These are phyloP conservation scores for Malassezia pachydermatis DNA, from an alignment of 1,284 basidiomycete genomes.

Conservation along the genomic window DNA sequence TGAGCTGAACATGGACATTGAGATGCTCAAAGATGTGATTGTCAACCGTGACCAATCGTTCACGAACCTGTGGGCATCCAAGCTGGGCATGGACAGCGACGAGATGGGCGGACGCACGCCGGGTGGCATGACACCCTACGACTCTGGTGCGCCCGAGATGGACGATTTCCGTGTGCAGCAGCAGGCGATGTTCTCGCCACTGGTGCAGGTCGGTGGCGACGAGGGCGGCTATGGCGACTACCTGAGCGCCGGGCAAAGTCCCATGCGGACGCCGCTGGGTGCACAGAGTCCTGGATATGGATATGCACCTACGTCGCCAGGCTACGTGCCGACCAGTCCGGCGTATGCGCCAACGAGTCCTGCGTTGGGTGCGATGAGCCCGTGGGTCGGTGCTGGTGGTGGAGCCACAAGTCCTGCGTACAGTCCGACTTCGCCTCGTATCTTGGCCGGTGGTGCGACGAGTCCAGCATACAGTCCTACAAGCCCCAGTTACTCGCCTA, in stretches of 20 bases:
- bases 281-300: constrained; percentile 42
- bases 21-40: constrained; percentile 97
- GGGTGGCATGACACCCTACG: constrained; percentile 46
- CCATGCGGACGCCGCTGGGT: constrained; percentile 50
- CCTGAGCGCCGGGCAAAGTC: constrained; percentile 69
- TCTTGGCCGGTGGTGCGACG: constrained; percentile 55
- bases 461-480: constrained; percentile 52
- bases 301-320: constrained; percentile 42
- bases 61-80: constrained; percentile 51
- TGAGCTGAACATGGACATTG: constrained; percentile 88
- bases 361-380: constrained; percentile 53
- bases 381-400: constrained; percentile 49
- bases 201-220: constrained; percentile 76
- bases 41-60: constrained; percentile 83
- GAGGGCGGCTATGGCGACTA: constrained; percentile 59
- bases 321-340: constrained; percentile 36
- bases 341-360: constrained; percentile 42
- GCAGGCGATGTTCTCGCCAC: constrained; percentile 84
- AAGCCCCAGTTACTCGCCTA: constrained; percentile 47
- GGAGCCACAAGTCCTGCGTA: constrained; percentile 50
- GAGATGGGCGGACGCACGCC: constrained; percentile 39
- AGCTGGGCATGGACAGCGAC: constrained; percentile 26
- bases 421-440: constrained; percentile 54
- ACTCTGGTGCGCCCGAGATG: constrained; percentile 67
- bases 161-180: constrained; percentile 57